These are phyloP conservation scores for Allantophomopsis lycopodina DNA, from an alignment of 2,329 filamentous ascomycete genomes.

Conservation along the genomic window DNA sequence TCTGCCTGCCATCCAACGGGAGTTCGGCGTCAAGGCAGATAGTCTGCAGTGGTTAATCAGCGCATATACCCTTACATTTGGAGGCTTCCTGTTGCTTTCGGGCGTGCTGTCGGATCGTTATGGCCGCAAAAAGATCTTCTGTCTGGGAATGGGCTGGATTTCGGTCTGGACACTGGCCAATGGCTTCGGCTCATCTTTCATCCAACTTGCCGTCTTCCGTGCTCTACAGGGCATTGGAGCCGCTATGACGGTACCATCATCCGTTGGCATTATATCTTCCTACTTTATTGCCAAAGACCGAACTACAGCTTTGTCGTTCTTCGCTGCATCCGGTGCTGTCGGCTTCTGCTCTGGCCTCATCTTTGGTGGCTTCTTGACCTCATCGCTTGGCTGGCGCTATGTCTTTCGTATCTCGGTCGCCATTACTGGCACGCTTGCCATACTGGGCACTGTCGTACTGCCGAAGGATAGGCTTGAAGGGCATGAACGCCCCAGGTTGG, in stretches of 20 bases:
- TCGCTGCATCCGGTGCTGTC: conserved; percentile 22
- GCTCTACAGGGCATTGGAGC: conserved; percentile 30
- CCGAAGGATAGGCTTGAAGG: conserved; percentile 22
- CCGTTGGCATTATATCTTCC: conserved; percentile 28
- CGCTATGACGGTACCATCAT: conserved; percentile 30
- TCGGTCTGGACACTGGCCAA: conserved; percentile 21
- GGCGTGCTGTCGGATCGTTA: conserved; percentile 23
- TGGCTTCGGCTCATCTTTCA: conserved; percentile 26
- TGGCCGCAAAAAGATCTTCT: conserved; percentile 23
- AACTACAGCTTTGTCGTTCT: conserved; percentile 23
- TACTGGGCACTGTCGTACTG: conserved; percentile 20
- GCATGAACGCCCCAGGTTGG: conserved; percentile 20
- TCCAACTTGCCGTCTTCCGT: conserved; percentile 26
- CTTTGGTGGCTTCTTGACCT: conserved; percentile 23
- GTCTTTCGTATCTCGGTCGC: conserved; percentile 22
- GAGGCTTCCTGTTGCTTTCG: conserved; percentile 19
- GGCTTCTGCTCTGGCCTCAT: conserved; percentile 25
- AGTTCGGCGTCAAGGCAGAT: conserved; percentile 19
- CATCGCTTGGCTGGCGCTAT: conserved; percentile 23
- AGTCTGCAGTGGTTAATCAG: conserved; percentile 27
- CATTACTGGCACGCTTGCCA: conserved; percentile 17
- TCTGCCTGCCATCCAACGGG: conserved; percentile 23
- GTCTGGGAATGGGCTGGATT: conserved; percentile 21
- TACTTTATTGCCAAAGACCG: conserved; percentile 24
- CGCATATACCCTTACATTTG: conserved; percentile 25